phyloP scores from a whole-genome alignment of 768 basidiomycete genomes.

The Agrocybe praecox region DNA sequence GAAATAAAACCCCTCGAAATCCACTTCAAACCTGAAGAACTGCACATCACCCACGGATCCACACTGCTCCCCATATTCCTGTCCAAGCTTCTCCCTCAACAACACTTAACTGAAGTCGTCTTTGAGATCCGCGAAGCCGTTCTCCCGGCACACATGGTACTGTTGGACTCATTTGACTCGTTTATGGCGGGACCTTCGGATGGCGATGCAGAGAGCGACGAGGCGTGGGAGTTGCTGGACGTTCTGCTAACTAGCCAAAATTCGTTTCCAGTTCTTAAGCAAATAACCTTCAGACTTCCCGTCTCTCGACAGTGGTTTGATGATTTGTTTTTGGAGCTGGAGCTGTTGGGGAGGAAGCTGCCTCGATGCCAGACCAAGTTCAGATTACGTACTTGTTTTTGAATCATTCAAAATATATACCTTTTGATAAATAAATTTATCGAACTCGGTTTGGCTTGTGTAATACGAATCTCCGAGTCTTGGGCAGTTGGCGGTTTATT shows the following conservation, averaged over 20 bases:
- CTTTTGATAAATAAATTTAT: no score
- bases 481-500: no score
- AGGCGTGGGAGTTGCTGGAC: neutral
- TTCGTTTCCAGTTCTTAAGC: neutral
- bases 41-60: neutral
- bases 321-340: neutral
- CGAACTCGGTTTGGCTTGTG: no score
- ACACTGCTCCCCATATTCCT: neutral
- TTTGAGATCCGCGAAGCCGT: neutral
- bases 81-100: neutral
- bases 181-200: no score
- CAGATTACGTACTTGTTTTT: neutral
- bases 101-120: neutral
- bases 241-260: neutral
- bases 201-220: neutral
- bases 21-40: neutral
- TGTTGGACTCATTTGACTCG: no score
- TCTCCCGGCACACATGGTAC: neutral
- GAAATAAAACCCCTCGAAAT: neutral
- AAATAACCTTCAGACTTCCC: neutral
- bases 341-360: neutral
- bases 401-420: no score
- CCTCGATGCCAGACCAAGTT: neutral
- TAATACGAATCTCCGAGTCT: no score
- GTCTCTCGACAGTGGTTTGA: neutral